Base-by-base conservation (phyloP, 352 stramenopile genomes). In the Phytophthora pluvialis region DNA sequence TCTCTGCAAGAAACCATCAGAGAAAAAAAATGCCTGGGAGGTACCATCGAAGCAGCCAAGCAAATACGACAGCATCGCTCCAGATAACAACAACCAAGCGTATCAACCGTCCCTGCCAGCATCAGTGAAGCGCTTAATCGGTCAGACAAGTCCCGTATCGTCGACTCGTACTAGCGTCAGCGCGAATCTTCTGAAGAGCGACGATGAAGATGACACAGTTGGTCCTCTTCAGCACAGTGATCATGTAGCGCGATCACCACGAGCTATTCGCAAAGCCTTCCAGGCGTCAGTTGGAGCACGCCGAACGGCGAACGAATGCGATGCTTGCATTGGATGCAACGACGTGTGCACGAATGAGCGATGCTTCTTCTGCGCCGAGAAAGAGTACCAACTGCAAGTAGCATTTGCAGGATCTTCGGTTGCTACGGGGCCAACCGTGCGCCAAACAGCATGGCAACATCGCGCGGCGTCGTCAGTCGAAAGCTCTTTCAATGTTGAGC, bases 281-380 rank as follows among this genome's bases (percentile, higher is more conserved):
- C 65, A 74, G 31, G 45, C 45, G 15, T 72, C 70, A 55, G 39
- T 55, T 53, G 54, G 65, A 36, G 45, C 60, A 15, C 70, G 66
- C 58, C 66, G 66, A 54, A 75, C 49, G 4, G 60, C 76, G 0
- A 78, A 86, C 45, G 71, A 72, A 29, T 93, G 84, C 15, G 76
- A 93, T 51, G 84, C 84, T n/a, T 93, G 84, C 60, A 88, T 91
- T 18, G 72, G 77, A 50, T 93, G 84, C 64, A 93, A 93, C 49
- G 84, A 93, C 31, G 81, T 93, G 5, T 93, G 82, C 63, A 62
- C 63, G 9, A 83, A 80, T 47, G 60, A 81, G 16, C 64, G 63
- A 33, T 93, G 84, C 28, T 90, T 91, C 54, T 88, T 90, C 57
- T 93, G 84, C 45, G 79, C 80, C 2, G 82, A 91, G 50, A 93